These are phyloP conservation scores for Smithsoniella earleae DNA, from an alignment of 163 green algal species.

Conservation along the genomic window DNA sequence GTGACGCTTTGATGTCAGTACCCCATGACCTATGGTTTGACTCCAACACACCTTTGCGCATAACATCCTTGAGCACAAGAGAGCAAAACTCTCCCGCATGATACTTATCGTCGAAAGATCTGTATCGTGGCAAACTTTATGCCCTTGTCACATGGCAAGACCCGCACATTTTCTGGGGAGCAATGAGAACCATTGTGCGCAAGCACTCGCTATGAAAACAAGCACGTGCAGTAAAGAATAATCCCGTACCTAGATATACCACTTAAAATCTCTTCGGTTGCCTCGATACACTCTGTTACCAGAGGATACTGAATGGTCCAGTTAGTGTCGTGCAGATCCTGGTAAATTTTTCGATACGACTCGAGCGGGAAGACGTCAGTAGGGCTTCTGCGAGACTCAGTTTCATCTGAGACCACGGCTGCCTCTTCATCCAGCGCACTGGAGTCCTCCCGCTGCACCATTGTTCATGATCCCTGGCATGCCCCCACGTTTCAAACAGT, in stretches of 20 bases:
- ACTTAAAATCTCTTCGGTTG: conserved; percentile 10
- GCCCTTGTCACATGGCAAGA: too few species aligned
- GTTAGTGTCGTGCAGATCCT: neutral
- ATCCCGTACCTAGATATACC: neutral
- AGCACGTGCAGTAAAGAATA: neutral
- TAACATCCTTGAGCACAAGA: conserved; percentile 3
- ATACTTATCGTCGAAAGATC: conserved; percentile 10
- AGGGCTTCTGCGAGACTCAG: neutral
- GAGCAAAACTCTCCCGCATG: conserved; percentile 1
- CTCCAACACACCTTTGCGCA: conserved; percentile 22
- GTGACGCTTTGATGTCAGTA: neutral
- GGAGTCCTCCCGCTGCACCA: too few species aligned
- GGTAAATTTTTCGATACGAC: neutral
- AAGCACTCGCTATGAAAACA: neutral
- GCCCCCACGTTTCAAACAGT: too few species aligned
- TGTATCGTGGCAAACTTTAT: neutral
- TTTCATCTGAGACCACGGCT: too few species aligned
- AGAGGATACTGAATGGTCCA: conserved; percentile 6
- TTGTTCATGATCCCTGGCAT: too few species aligned
- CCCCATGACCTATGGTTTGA: conserved; percentile 26
- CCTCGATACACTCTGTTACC: conserved; percentile 14
- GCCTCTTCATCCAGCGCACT: too few species aligned
- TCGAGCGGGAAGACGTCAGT: conserved; percentile 21
- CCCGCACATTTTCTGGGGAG: too few species aligned
- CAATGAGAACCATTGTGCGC: neutral